Conservation (phyloP, 768 basidiomycete species). For the Hypsizygus marmoreus region DNA sequence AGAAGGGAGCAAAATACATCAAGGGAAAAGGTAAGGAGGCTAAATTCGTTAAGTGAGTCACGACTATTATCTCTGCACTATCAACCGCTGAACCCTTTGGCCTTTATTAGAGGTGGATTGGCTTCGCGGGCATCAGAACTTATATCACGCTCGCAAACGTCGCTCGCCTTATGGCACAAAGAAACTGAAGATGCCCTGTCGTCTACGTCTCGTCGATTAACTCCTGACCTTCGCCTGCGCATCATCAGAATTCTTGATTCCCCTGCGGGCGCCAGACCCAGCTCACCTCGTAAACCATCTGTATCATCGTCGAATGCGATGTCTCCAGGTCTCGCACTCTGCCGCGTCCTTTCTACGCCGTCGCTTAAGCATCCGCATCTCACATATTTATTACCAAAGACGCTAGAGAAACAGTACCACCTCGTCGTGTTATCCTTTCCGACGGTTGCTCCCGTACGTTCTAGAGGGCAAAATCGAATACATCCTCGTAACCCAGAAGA, state of each 20-base stretch:
- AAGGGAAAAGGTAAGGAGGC: slow-evolving; percentile 37
- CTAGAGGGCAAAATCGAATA: slow-evolving; percentile 17
- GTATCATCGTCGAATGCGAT: slow-evolving; percentile 19
- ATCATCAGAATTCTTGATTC: slow-evolving; percentile 44
- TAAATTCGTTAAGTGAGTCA: slow-evolving; percentile 50
- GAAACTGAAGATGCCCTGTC: slow-evolving; percentile 38
- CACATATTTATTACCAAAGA: slow-evolving; percentile 18
- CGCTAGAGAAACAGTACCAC: slow-evolving; percentile 20
- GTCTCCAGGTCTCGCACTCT: slow-evolving; percentile 43
- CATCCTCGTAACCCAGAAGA: slow-evolving; percentile 34
- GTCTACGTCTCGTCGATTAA: slow-evolving; percentile 26
- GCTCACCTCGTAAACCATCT: slow-evolving; percentile 28
- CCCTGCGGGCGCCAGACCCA: slow-evolving; percentile 25
- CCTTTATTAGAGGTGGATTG: slow-evolving; percentile 50
- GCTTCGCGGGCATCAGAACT: slow-evolving; percentile 50
- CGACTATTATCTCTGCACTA: not conserved
- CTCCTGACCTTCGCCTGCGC: slow-evolving; percentile 45
- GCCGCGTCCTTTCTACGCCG: slow-evolving; percentile 32
- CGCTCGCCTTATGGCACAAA: slow-evolving; percentile 53
- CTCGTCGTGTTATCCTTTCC: slow-evolving; percentile 41
- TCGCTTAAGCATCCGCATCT: slow-evolving; percentile 16
- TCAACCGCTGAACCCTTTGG: not conserved
- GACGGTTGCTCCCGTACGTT: slow-evolving; percentile 19
- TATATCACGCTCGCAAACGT: slow-evolving; percentile 45
- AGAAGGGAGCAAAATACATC: slow-evolving; percentile 38